These are phyloP conservation scores for Colletotrichum tamarilloi DNA, from an alignment of 2,329 filamentous ascomycete species.

Conservation along the genomic window DNA sequence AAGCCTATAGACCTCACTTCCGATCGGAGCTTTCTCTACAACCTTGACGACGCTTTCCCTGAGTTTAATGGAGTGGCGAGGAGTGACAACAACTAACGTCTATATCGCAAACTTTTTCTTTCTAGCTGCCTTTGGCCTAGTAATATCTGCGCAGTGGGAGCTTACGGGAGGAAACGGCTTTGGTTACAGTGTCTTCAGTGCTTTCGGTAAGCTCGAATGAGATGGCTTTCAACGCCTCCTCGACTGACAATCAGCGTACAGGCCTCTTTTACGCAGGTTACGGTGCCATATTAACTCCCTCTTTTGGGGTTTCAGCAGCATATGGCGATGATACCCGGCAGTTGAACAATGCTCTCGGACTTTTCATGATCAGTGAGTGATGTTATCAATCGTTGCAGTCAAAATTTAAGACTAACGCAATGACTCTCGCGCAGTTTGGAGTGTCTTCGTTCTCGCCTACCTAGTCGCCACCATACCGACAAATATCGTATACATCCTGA, in stretches of 20 bases:
- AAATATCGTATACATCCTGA: slow-evolving; percentile 40
- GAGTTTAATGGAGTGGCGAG: slow-evolving; percentile 66
- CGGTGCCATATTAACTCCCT: slow-evolving; percentile 40
- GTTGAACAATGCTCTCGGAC: slow-evolving; percentile 41
- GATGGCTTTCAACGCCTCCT: not conserved
- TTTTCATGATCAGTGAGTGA: slow-evolving; percentile 40
- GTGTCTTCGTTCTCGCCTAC: slow-evolving; percentile 40
- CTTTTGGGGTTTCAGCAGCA: slow-evolving; percentile 40
- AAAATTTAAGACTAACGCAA: not conserved
- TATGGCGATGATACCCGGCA: slow-evolving; percentile 40
- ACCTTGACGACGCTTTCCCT: slow-evolving; percentile 65
- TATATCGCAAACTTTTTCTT: slow-evolving; percentile 68
- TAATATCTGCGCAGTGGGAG: slow-evolving; percentile 68
- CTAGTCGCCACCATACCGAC: slow-evolving; percentile 40
- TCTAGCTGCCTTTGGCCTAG: slow-evolving; percentile 58
- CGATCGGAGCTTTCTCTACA: slow-evolving; percentile 64
- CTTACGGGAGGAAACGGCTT: slow-evolving; percentile 63
- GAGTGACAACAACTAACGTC: slow-evolving; percentile 60
- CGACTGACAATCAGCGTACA: not conserved
- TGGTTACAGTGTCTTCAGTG: slow-evolving; percentile 63
- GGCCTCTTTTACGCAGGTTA: slow-evolving; percentile 42
- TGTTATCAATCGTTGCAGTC: too few species aligned
- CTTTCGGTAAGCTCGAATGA: slow-evolving; percentile 55
- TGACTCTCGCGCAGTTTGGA: slow-evolving; percentile 37
- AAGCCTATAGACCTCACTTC: slow-evolving; percentile 53